Percentiles rank a stretch among this genome's conserved stretches.
Evolutionary conservation across 306 rosid species (phyloP).

Genomic region (Vigna hirtella): DNA sequence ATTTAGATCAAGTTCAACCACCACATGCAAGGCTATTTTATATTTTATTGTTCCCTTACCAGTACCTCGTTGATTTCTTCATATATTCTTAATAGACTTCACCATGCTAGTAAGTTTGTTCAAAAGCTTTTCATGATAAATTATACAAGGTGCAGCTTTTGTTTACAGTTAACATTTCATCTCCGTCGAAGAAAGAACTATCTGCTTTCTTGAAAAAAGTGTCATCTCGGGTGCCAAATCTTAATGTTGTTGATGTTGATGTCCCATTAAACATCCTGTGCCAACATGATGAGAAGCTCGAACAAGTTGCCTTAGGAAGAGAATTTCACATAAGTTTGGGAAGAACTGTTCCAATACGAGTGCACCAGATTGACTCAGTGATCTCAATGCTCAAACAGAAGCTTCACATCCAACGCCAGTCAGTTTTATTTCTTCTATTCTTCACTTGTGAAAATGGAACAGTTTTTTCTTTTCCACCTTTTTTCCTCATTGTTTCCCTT

Average conservation of each 20-base stretch:
- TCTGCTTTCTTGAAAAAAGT: slow-evolving; percentile 68
- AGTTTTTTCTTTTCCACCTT: background rate
- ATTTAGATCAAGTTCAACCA: no score
- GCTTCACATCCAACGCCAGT: slow-evolving; percentile 76
- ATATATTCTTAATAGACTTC: no score
- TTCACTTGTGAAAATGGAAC: slow-evolving; percentile 36
- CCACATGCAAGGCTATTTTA: no score
- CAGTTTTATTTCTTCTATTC: slow-evolving; percentile 37
- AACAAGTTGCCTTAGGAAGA: slow-evolving; percentile 69
- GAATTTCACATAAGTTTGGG: slow-evolving; percentile 88
- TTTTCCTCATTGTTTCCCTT: slow-evolving; percentile 19
- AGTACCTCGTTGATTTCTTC: no score
- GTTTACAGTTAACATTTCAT: slow-evolving; percentile 67
- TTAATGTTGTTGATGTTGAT: slow-evolving; percentile 71
- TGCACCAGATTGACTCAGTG: slow-evolving; percentile 85
- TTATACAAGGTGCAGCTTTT: slow-evolving; percentile 25
- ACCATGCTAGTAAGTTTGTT: background rate
- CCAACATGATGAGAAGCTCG: slow-evolving; percentile 70
- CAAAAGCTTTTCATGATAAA: background rate
- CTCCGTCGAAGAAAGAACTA: slow-evolving; percentile 69
- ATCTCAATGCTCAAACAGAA: slow-evolving; percentile 84
- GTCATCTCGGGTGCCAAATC: slow-evolving; percentile 65
- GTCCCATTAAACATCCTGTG: slow-evolving; percentile 65
- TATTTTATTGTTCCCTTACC: no score
- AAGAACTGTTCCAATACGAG: slow-evolving; percentile 85